phyloP scores from a whole-genome alignment of 805 yeast species.

The Cyberlindnera suaveolens region DNA sequence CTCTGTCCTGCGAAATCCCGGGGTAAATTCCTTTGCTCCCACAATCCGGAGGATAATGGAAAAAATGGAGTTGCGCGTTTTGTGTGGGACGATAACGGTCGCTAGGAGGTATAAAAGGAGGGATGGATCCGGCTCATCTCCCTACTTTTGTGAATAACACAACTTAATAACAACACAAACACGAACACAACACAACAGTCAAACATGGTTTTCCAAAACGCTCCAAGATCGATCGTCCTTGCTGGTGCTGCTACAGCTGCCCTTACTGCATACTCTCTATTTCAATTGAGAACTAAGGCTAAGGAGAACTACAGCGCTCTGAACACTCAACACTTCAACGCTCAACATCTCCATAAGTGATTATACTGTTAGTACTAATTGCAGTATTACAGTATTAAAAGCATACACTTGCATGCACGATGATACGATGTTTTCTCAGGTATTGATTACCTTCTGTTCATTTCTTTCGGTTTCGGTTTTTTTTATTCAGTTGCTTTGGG shows the following conservation, averaged over 20 bases:
- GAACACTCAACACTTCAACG: slow-evolving; percentile 6
- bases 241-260: slow-evolving; percentile 17
- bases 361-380: no score
- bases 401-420: no score
- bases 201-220: slow-evolving; percentile 4
- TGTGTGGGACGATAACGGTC: not conserved
- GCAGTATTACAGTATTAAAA: no score
- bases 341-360: slow-evolving; percentile 7
- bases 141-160: not conserved
- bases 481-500: no score
- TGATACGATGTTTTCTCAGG: no score
- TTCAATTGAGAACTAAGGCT: slow-evolving; percentile 17
- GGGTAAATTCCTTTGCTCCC: slow-evolving; percentile 3
- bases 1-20: slow-evolving; percentile 8
- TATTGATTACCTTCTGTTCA: no score
- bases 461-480: no score
- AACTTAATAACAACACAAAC: not conserved
- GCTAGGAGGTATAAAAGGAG: not conserved
- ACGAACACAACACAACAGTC: not conserved
- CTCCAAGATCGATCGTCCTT: slow-evolving; percentile 6
- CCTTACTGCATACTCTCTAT: slow-evolving; percentile 19
- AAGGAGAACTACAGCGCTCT: slow-evolving; percentile 18
- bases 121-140: not conserved
- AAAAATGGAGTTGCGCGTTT: not conserved
- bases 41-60: not conserved